phyloP scores from a whole-genome alignment of 192 early-diverging fungal genomes.

The Coemansia sp. region DNA sequence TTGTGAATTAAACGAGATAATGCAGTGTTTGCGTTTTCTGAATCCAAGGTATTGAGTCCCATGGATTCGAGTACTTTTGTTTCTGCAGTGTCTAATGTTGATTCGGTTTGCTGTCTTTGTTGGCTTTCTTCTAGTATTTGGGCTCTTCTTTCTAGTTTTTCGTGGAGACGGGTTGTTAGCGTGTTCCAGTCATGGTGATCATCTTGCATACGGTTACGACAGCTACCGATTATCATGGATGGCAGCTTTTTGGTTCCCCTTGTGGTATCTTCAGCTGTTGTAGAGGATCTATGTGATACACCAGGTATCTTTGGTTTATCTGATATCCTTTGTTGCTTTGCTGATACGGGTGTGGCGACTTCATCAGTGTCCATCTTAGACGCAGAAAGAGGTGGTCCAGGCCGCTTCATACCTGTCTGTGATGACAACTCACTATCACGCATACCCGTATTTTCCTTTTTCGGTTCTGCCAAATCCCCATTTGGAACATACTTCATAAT shows the following conservation, averaged over 20 bases:
- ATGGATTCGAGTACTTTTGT: too few species aligned
- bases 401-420: too few species aligned
- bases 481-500: constrained; percentile 17
- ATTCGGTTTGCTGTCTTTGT: not conserved
- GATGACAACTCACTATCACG: too few species aligned
- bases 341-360: not conserved
- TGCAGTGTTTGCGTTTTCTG: too few species aligned
- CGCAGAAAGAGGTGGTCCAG: too few species aligned
- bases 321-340: not conserved
- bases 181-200: constrained; percentile 18
- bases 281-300: too few species aligned
- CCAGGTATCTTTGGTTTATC: too few species aligned
- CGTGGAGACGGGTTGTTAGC: constrained; percentile 8
- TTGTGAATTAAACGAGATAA: constrained; percentile 61
- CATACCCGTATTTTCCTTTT: too few species aligned
- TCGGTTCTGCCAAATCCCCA: too few species aligned
- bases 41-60: too few species aligned
- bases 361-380: not conserved
- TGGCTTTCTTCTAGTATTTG: constrained; percentile 12
- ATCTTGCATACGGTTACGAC: constrained; percentile 33
- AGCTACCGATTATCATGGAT: constrained; percentile 19
- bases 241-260: constrained; percentile 12
- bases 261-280: not conserved
- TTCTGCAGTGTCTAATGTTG: too few species aligned
- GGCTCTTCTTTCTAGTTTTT: constrained; percentile 6